phyloP scores from a whole-genome alignment of 2,329 filamentous ascomycete genomes.

The Lasiodiplodia hormozganensis region DNA sequence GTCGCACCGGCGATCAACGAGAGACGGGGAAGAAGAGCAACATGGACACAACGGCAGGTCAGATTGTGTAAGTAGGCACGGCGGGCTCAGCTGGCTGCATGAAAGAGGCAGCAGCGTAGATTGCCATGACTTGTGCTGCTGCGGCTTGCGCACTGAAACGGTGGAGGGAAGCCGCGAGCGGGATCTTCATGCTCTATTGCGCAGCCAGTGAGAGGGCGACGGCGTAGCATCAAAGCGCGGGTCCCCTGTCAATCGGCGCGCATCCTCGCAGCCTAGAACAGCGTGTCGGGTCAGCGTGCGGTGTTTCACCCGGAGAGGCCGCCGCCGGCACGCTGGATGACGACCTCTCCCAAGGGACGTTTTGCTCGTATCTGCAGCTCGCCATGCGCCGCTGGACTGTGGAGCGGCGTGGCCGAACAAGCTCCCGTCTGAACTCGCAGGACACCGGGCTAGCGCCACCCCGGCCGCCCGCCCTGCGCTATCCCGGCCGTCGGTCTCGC shows the following conservation, averaged over 20 bases:
- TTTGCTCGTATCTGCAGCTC: slow-evolving; percentile 19
- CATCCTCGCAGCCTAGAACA: slow-evolving; percentile 13
- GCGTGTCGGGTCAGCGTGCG: neutral
- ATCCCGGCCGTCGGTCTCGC: neutral
- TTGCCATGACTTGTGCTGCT: neutral
- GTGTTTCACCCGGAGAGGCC: neutral
- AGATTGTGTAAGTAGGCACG: slow-evolving; percentile 6
- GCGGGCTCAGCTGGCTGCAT: slow-evolving; percentile 3
- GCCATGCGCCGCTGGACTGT: neutral
- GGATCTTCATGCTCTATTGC: slow-evolving; percentile 1
- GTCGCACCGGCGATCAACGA: slow-evolving; percentile 8
- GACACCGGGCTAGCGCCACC: neutral
- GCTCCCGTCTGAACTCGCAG: neutral
- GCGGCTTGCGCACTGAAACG: neutral
- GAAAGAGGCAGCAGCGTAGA: neutral
- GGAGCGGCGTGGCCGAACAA: slow-evolving; percentile 4
- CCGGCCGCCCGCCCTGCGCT: neutral
- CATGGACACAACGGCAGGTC: slow-evolving; percentile 4
- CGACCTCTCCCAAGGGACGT: neutral
- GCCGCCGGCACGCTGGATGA: slow-evolving; percentile 5
- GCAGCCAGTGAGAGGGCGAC: slow-evolving; percentile 12
- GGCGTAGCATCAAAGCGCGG: neutral
- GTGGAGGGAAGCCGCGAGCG: neutral
- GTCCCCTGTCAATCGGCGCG: slow-evolving; percentile 14
- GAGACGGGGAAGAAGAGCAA: neutral